phyloP scores from a whole-genome alignment of 345 rosid species.

The Melaleuca quinquenervia region DNA sequence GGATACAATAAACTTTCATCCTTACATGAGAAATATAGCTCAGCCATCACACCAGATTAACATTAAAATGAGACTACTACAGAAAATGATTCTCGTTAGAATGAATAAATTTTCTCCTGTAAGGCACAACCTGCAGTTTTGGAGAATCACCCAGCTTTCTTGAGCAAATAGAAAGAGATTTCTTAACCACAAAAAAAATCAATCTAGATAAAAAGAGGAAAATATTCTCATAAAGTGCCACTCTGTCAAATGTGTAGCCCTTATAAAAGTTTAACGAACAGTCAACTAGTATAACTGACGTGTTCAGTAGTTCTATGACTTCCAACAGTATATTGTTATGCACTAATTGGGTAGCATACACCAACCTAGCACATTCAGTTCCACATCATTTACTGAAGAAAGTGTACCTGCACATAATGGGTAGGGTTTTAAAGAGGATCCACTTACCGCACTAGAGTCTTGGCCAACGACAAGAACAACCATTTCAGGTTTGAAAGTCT shows the following conservation, averaged over 20 bases:
- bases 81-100: background rate
- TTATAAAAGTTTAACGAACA: background rate
- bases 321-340: background rate
- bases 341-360: background rate
- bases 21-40: background rate
- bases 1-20: background rate
- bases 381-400: background rate
- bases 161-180: background rate
- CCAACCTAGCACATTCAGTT: background rate
- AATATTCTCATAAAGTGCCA: background rate
- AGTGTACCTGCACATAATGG: background rate
- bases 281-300: background rate
- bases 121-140: background rate
- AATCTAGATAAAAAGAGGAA: background rate
- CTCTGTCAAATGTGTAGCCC: background rate
- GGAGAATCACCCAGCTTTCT: background rate
- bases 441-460: conserved; percentile 92
- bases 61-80: background rate
- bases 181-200: background rate
- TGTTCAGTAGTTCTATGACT: background rate
- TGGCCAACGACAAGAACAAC: conserved; percentile 71
- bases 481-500: conserved; percentile 54
- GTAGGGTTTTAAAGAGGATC: background rate
- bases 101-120: background rate
- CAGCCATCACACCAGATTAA: background rate